Evolutionary conservation across 345 rosid genomes (phyloP).

Genomic region (Toxicodendron radicans): DNA sequence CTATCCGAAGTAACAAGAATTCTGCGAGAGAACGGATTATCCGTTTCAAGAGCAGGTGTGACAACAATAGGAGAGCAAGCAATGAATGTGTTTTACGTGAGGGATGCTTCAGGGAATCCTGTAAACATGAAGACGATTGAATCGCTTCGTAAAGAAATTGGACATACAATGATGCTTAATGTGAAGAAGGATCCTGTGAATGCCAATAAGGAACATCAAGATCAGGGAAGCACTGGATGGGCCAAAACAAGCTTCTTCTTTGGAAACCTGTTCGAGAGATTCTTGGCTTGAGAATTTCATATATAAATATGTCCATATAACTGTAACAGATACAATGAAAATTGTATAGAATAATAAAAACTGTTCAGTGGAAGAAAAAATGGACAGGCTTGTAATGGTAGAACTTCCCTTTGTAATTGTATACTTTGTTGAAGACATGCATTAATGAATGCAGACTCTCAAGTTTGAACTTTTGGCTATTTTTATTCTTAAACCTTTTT

Average conservation of each 20-base stretch:
- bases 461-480: not conserved
- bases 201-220: constrained; percentile 36
- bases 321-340: constrained; percentile 11
- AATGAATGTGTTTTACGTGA: constrained; percentile 78
- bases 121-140: constrained; percentile 79
- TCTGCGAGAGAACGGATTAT: constrained; percentile 78
- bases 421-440: not conserved
- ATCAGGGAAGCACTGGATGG: constrained; percentile 53
- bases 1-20: constrained; percentile 86
- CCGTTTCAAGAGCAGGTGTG: constrained; percentile 84
- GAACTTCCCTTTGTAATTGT: not conserved
- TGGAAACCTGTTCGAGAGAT: constrained; percentile 78
- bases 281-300: constrained; percentile 51
- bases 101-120: constrained; percentile 83
- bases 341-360: constrained; percentile 28
- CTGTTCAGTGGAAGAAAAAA: not conserved
- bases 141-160: constrained; percentile 78
- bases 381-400: not conserved
- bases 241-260: constrained; percentile 87
- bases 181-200: constrained; percentile 64
- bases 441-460: not conserved
- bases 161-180: constrained; percentile 75
- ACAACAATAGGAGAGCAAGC: constrained; percentile 87
- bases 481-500: not conserved
- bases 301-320: constrained; percentile 8